These are phyloP conservation scores for Pezicula rhizophila DNA, from an alignment of 2,329 filamentous ascomycete genomes.

Conservation along the genomic window DNA sequence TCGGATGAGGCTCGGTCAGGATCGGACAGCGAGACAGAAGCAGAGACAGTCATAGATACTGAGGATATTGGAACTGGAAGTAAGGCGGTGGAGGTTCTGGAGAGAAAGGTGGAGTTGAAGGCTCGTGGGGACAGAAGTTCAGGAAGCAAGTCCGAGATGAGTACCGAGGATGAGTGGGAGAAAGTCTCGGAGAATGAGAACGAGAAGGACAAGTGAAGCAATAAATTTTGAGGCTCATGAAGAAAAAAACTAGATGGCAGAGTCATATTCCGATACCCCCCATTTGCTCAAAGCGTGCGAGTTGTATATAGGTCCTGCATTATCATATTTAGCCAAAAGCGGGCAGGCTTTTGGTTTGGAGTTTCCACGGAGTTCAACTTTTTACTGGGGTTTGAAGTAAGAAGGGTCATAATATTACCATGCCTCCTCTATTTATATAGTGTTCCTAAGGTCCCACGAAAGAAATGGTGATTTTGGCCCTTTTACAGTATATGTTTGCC, in stretches of 20 bases:
- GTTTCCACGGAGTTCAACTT: too few relatives aligned
- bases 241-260: not conserved
- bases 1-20: conserved; percentile 16
- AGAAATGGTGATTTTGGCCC: too few relatives aligned
- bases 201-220: conserved; percentile 46
- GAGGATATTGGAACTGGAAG: conserved; percentile 15
- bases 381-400: too few relatives aligned
- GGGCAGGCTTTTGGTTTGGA: too few relatives aligned
- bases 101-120: conserved; percentile 21
- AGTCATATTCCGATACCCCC: not conserved
- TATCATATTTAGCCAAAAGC: too few relatives aligned
- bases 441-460: too few relatives aligned
- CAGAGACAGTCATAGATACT: conserved; percentile 45
- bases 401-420: too few relatives aligned
- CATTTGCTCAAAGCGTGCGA: not conserved
- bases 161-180: conserved; percentile 97
- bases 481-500: too few relatives aligned
- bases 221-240: not conserved
- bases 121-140: conserved; percentile 21
- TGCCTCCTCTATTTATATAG: too few relatives aligned
- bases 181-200: conserved; percentile 74
- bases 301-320: too few relatives aligned
- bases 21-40: conserved; percentile 37
- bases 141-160: conserved; percentile 50
- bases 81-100: conserved; percentile 22